Base-by-base conservation (phyloP, 345 rosid species). In the Sonneratia caseolaris region DNA sequence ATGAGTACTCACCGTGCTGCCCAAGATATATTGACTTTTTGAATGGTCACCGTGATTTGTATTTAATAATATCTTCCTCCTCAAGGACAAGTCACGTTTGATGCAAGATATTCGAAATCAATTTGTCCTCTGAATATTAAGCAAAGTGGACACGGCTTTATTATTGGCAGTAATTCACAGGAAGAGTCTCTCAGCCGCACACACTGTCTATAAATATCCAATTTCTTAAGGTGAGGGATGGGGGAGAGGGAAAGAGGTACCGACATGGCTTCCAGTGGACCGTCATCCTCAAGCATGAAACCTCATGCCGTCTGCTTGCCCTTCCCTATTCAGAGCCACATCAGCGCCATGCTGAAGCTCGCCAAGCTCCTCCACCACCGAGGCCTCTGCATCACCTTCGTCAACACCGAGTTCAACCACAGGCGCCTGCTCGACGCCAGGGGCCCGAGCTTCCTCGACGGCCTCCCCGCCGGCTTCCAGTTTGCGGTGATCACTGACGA, bases 301-400 rank as follows among this genome's bases (percentile, higher is more conserved):
- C 36, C 64, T 3, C 77, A 79, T 69, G 79, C 48, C 8, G 72
- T 70, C 8, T 73, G 75, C 32, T 14, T 76, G 15, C 79, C 73
- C 5, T 27, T 2, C 36, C 68, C 75, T 0, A 55, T 62, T 4
- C 82, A 73, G 53, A 75, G 82, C 55, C 79, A 76, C 72, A 71
- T 79, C 32, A 69, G 35, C 48, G 72, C 79, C 0, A 74, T 77
- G 78, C 55, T 74, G 0, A 74, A 69, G 7, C 45, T 77, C 14
- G 78, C 74, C 19, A 74, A 80, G 57, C 74, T 77, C 55, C 79
- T 80, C 72, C 76, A 72, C 68, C 72, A 36, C 27, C 57, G 11
- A 5, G 80, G 76, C 3, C 69, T 77, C 64, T 64, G 66, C 74
- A 37, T 80, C 22, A 77, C 83, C 42, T 80, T 70, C 19, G 77